Evolutionary conservation across 495 filamentous ascomycete genomes (phyloP), one percentile per base, ranked within the genome.

Genomic region (Aspergillus biplanus): DNA sequence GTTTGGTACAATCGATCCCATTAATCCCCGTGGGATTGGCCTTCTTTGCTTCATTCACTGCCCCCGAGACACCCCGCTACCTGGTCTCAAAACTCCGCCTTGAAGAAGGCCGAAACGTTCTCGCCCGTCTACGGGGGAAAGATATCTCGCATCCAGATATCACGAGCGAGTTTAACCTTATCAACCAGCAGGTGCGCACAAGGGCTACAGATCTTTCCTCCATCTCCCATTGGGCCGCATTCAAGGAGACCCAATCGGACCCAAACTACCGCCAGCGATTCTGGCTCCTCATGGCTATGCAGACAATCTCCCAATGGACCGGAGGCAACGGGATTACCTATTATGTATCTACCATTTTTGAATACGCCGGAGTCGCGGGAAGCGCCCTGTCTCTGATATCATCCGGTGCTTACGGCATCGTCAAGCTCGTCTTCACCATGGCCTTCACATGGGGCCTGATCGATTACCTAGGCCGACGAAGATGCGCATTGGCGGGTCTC

Each of bases 271-370:
- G 79, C 7, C 74, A 80, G 48, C 75, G 79, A 16, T 82, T 80
- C 72, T 78, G 78, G 75, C 69, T 82, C 42, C 61, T 80, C 4
- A 76, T 80, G 56, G 57, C 71, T 32, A 78, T 82, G 73, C 79
- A 82, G 54, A 80, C 75, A 4, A 70, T 81, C 52, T 69, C 75
- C 1, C 79, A 82, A 61, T 82, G 78, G 78, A 76, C 76, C 7
- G 79, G 79, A 13, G 78, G 79, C 5, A 82, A 81, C 59, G 79
- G 79, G 12, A 81, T 81, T 61, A 81, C 79, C 4, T 82, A 78
- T 66, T 82, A 81, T 46, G 71, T 82, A 13, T 71, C 78, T 0
- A 72, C 49, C 11, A 78, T 81, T 63, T 81, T 81, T 66, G 48
- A 75, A 62, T 77, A 75, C 50, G 77, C 78, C 21, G 76, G 77